These are phyloP conservation scores for Sabuloglossum arenarium DNA, from an alignment of 495 filamentous ascomycete genomes.

Conservation along the genomic window DNA sequence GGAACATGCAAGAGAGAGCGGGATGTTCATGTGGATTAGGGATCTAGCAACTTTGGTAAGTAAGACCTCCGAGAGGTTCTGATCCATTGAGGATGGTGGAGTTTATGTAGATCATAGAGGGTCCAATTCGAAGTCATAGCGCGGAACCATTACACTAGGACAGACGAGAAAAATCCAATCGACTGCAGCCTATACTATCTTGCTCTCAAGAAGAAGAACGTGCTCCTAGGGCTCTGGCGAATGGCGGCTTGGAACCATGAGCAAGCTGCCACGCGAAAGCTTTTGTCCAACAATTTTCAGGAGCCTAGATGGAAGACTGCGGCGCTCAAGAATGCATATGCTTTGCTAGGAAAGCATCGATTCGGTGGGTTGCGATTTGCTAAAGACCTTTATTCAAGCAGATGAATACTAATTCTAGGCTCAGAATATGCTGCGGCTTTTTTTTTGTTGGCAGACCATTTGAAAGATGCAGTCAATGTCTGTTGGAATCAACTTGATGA, in stretches of 20 bases:
- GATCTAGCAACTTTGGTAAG: slow-evolving; percentile 58
- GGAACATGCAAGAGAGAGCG: slow-evolving; percentile 67
- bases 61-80: slow-evolving; percentile 2
- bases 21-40: slow-evolving; percentile 88
- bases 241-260: slow-evolving; percentile 87
- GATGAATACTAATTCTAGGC: slow-evolving; percentile 4
- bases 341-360: slow-evolving; percentile 75
- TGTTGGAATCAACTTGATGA: slow-evolving; percentile 71
- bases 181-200: slow-evolving; percentile 87
- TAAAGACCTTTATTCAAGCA: not conserved
- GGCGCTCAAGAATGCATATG: slow-evolving; percentile 92
- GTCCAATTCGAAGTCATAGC: slow-evolving; percentile 75
- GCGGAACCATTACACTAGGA: slow-evolving; percentile 79
- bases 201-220: slow-evolving; percentile 75
- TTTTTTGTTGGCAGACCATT: slow-evolving; percentile 74
- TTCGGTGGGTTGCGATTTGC: slow-evolving; percentile 39
- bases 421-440: slow-evolving; percentile 88
- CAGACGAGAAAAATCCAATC: slow-evolving; percentile 75
- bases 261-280: slow-evolving; percentile 49
- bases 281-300: slow-evolving; percentile 74
- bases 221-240: slow-evolving; percentile 83
- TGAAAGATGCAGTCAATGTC: slow-evolving; percentile 69
- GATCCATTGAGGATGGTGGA: not conserved
- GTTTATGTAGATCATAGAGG: slow-evolving; percentile 26
- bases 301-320: slow-evolving; percentile 74